Evolutionary conservation across 2,329 filamentous ascomycete genomes (phyloP).

Genomic region (Pseudogymnoascus destructans): DNA sequence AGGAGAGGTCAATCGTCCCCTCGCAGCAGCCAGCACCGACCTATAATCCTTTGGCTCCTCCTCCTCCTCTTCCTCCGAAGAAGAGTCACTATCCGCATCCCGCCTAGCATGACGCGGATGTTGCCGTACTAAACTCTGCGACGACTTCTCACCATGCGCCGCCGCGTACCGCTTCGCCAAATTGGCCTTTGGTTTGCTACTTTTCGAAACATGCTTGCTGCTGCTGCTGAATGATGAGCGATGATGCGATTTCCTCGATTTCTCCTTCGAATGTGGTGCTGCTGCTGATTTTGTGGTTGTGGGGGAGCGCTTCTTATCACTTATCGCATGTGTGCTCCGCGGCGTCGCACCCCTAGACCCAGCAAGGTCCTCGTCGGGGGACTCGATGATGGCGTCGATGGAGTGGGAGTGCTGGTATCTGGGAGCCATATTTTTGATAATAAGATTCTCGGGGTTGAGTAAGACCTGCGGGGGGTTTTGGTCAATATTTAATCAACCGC

Average conservation of each 20-base stretch:
- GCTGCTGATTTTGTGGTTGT: conserved; percentile 12
- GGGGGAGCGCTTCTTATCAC: conserved; percentile 2
- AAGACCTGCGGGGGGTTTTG: neutral
- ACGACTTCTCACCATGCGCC: conserved; percentile 7
- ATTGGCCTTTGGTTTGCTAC: conserved; percentile 14
- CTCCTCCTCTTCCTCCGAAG: conserved; percentile 20
- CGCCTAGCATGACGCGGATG: neutral
- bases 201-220: conserved; percentile 12
- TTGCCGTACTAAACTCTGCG: conserved; percentile 17
- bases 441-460: neutral
- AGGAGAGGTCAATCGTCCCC: conserved; percentile 23
- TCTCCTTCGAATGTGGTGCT: conserved; percentile 17
- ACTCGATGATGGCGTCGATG: conserved; percentile 5
- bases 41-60: conserved; percentile 15
- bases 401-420: neutral
- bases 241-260: conserved; percentile 13
- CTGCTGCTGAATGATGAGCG: neutral
- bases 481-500: neutral
- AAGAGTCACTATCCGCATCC: conserved; percentile 9
- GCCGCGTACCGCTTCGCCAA: conserved; percentile 10
- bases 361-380: neutral
- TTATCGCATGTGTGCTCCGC: neutral
- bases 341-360: neutral
- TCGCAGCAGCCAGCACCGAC: conserved; percentile 17
- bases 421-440: neutral